These are phyloP conservation scores for Pichia sp. DNA, from an alignment of 1,139 yeast species.

Conservation along the genomic window DNA sequence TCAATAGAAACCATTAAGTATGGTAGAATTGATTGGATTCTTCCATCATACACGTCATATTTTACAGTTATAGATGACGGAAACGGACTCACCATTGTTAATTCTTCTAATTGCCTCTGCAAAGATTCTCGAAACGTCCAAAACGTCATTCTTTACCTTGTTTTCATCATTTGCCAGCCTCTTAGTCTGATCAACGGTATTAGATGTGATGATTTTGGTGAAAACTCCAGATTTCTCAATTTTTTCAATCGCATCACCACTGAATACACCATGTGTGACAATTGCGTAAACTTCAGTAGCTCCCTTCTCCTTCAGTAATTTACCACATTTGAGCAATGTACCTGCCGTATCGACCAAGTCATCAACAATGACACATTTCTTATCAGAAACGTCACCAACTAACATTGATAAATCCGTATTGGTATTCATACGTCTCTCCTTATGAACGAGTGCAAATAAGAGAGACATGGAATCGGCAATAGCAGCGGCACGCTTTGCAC, in stretches of 20 bases:
- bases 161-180: constrained; percentile 38
- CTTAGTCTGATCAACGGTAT: constrained; percentile 79
- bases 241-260: constrained; percentile 83
- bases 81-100: constrained; percentile 94
- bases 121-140: constrained; percentile 81
- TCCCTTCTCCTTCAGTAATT: constrained; percentile 85
- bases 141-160: constrained; percentile 47
- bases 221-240: constrained; percentile 55
- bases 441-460: constrained; percentile 91
- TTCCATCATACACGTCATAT: constrained; percentile 44
- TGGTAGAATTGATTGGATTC: too few relatives aligned
- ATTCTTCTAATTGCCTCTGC: constrained; percentile 95
- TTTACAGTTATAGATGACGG: constrained; percentile 88
- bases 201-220: constrained; percentile 86
- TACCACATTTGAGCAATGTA: constrained; percentile 89
- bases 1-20: too few relatives aligned
- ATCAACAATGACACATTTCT: constrained; percentile 81
- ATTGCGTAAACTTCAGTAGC: constrained; percentile 81
- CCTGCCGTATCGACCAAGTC: constrained; percentile 93
- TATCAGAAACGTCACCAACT: constrained; percentile 84
- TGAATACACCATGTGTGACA: constrained; percentile 87
- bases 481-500: constrained; percentile 93
- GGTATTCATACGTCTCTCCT: constrained; percentile 67
- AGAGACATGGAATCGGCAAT: constrained; percentile 87
- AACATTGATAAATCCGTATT: constrained; percentile 42